Evolutionary conservation across 2,329 filamentous ascomycete genomes (phyloP).

Genomic region (Hypomyces rosellus): DNA sequence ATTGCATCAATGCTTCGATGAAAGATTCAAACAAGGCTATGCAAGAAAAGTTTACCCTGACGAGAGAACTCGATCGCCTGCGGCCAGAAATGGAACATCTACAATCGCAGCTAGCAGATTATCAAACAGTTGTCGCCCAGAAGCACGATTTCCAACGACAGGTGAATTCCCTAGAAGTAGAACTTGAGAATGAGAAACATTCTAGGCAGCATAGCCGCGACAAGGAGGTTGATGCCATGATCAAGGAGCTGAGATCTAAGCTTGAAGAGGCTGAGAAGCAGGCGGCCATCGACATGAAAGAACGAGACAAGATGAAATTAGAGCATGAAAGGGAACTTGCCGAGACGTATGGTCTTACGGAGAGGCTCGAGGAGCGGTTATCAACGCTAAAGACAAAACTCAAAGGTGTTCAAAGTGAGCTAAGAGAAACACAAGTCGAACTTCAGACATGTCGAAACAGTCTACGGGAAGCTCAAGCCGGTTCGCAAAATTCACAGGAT

Average conservation of each 20-base stretch:
- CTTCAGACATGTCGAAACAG: slow-evolving; percentile 35
- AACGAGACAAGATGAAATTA: slow-evolving; percentile 40
- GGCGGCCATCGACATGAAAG: slow-evolving; percentile 35
- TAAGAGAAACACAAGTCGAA: slow-evolving; percentile 54
- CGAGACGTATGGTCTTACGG: slow-evolving; percentile 56
- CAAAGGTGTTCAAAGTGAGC: slow-evolving; percentile 61
- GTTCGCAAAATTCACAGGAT: slow-evolving; percentile 14
- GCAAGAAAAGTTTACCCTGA: slow-evolving; percentile 48
- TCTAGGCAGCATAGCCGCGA: slow-evolving; percentile 26
- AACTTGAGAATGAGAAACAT: slow-evolving; percentile 70
- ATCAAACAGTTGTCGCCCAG: slow-evolving; percentile 67
- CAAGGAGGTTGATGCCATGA: slow-evolving; percentile 31
- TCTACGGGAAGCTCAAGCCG: slow-evolving; percentile 29
- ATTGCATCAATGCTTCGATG: slow-evolving; percentile 58
- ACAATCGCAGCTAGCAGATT: slow-evolving; percentile 46
- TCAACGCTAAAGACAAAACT: slow-evolving; percentile 65
- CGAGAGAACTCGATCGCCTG: slow-evolving; percentile 45
- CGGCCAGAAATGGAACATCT: slow-evolving; percentile 53
- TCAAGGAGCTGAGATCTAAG: slow-evolving; percentile 35
- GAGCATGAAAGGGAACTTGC: slow-evolving; percentile 48
- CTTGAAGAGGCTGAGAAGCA: slow-evolving; percentile 32
- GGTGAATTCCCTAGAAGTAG: slow-evolving; percentile 68
- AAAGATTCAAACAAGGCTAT: slow-evolving; percentile 66
- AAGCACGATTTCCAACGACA: slow-evolving; percentile 76
- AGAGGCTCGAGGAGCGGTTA: slow-evolving; percentile 64